Percentiles rank a stretch among this genome's conserved stretches.
Evolutionary conservation across 1,284 basidiomycete genomes (phyloP).

Genomic region (Pseudozyma hubeiensis): DNA sequence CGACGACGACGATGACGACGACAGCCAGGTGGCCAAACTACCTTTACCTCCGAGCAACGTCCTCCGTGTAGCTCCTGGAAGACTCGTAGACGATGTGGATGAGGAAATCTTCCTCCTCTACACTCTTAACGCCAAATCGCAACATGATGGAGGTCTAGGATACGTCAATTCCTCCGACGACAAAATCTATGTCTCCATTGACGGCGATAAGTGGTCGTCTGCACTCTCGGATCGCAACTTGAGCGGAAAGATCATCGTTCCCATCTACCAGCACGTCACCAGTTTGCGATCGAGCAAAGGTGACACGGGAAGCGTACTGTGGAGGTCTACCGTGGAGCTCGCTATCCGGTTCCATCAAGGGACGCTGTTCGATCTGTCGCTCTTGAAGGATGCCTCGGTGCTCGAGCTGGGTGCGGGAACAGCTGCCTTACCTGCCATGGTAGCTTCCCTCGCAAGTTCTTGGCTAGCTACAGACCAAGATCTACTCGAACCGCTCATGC

Average conservation of each 20-base stretch:
- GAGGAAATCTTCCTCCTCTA: constrained; percentile 58
- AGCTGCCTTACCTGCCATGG: constrained; percentile 55
- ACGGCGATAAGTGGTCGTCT: constrained; percentile 19
- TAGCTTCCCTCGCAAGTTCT: constrained; percentile 16
- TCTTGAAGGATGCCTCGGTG: constrained; percentile 24
- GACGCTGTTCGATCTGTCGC: constrained; percentile 18
- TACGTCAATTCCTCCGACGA: constrained; percentile 47
- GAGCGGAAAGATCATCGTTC: constrained; percentile 17
- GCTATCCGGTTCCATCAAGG: constrained; percentile 30
- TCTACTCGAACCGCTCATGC: constrained; percentile 50
- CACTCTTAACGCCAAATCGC: constrained; percentile 35
- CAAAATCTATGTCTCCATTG: constrained; percentile 36
- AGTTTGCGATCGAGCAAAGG: constrained; percentile 54
- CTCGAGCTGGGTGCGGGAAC: constrained; percentile 66
- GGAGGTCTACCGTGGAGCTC: constrained; percentile 58
- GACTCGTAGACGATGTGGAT: constrained; percentile 47
- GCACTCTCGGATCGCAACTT: constrained; percentile 23
- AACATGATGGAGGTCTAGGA: constrained; percentile 49
- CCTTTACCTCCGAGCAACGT: constrained; percentile 15
- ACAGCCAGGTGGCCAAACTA: constrained; percentile 6
- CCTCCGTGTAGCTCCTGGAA: constrained; percentile 10
- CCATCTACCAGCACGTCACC: constrained; percentile 53
- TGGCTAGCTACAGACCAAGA: constrained; percentile 64
- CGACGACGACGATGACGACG: not conserved
- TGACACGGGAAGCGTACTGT: constrained; percentile 63